Base-by-base conservation (phyloP, 2,329 filamentous ascomycete genomes). In the Fusarium sp. region DNA sequence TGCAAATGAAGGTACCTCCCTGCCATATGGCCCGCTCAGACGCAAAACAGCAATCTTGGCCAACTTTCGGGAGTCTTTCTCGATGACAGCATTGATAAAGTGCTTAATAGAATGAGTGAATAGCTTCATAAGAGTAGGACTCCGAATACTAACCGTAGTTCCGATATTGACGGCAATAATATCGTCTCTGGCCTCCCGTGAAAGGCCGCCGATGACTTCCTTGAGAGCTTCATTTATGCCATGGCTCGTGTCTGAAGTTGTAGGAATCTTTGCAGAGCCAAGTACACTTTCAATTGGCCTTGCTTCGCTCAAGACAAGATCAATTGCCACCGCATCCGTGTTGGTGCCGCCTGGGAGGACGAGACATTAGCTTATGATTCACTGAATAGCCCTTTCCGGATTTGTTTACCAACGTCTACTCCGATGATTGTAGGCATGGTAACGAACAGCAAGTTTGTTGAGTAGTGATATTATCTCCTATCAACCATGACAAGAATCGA, bases 81-180 rank as follows among this genome's bases (percentile, higher is more conserved):
- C 83, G 8, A 86, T 79, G 9, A 87, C 80, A 0, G 85, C 85
- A 74, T 87, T 86, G 72, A 86, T 82, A 68, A 86, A 87, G 71
- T 86, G 85, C 66, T 69, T 6, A 15, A 35, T 9, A 12, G 1
- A 20, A 1, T 59, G n/a, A 30, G 2, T 54, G 12, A 32, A 20
- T 14, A 20, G 17, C 20, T 33, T n/a, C 10, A 8, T 57, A 10
- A 66, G n/a, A n/a, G n/a, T n/a, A n/a, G n/a, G n/a, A n/a, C n/a
- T n/a, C n/a, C n/a, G n/a, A n/a, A n/a, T n/a, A n/a, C n/a, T 57
- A 10, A 66, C 66, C 4, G 66, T 69, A 4, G 66, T 69, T 14
- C 66, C 66, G 22, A 66, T 33, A 50, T 69, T 69, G 1, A 69
- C 56, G 4, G 66, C 66, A 27, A 66, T 60, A 4, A 69, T 62